Percentiles rank a stretch among this genome's conserved stretches.
Evolutionary conservation across 768 basidiomycete genomes (phyloP).

Genomic region (Pleurotus salmoneostramineus): DNA sequence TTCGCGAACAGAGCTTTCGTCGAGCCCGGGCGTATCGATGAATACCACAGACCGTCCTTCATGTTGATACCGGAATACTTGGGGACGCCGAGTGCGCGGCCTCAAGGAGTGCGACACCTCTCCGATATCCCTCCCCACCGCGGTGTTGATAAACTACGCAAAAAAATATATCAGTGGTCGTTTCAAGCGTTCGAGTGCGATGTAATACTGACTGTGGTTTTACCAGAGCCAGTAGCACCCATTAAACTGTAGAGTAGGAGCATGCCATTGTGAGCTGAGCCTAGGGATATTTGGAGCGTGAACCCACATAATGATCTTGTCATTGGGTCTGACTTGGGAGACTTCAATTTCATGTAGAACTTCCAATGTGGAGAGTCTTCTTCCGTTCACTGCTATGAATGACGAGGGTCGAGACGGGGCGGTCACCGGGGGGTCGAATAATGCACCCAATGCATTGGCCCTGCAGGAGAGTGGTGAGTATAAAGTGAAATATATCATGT

Average conservation of each 20-base stretch:
- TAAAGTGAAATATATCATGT: neutral
- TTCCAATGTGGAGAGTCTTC: too few species aligned
- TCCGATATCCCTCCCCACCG: conserved; percentile 12
- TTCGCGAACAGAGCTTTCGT: neutral
- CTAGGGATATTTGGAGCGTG: neutral
- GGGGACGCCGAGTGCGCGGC: conserved; percentile 18
- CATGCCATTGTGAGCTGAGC: neutral
- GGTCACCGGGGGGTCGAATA: too few species aligned
- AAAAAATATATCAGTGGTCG: neutral
- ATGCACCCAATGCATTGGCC: too few species aligned
- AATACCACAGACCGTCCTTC: conserved; percentile 12
- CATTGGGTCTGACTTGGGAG: neutral
- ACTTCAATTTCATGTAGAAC: too few species aligned
- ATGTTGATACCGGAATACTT: conserved; percentile 12
- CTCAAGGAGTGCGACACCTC: conserved; percentile 15
- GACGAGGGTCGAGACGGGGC: too few species aligned
- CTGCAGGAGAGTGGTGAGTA: too few species aligned
- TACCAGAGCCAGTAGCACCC: conserved; percentile 20
- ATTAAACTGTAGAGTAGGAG: conserved; percentile 14
- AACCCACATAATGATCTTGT: conserved; percentile 4
- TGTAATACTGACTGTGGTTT: conserved; percentile 17
- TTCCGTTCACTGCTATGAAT: too few species aligned
- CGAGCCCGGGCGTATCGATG: conserved; percentile 5
- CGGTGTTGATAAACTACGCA: conserved; percentile 21
- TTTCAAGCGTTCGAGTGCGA: neutral